phyloP scores from a whole-genome alignment of 2,329 filamentous ascomycete species.

The Alternaria gaisen region DNA sequence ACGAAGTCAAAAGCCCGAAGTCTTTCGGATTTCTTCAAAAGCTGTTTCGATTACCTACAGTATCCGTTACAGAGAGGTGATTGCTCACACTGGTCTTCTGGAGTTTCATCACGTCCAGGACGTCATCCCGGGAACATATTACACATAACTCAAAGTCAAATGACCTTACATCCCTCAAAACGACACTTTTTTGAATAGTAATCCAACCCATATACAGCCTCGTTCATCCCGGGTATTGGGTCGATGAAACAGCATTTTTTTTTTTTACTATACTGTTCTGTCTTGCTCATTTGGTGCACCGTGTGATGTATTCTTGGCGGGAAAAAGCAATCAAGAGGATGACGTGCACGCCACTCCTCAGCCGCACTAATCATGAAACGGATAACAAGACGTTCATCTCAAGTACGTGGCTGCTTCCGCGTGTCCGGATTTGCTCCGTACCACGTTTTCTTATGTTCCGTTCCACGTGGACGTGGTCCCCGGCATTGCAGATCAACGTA shows the following conservation, averaged over 20 bases:
- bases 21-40: neutral
- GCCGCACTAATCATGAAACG: neutral
- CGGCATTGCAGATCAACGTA: neutral
- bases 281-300: neutral
- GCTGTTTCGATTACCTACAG: neutral
- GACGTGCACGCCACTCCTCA: neutral
- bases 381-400: neutral
- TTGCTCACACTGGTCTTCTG: neutral
- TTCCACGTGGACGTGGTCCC: conserved; percentile 2
- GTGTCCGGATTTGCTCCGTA: neutral
- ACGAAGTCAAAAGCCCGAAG: neutral
- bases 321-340: neutral
- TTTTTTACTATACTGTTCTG: neutral
- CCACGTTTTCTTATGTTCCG: conserved; percentile 8
- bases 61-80: neutral
- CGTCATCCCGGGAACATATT: neutral
- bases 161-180: neutral
- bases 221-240: neutral
- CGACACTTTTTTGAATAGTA: neutral
- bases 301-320: neutral
- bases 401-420: neutral
- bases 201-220: neutral
- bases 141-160: neutral
- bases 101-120: neutral
- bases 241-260: conserved; percentile 4